Evolutionary conservation across 495 filamentous ascomycete genomes (phyloP).

Genomic region (Aspergillus nidulans): DNA sequence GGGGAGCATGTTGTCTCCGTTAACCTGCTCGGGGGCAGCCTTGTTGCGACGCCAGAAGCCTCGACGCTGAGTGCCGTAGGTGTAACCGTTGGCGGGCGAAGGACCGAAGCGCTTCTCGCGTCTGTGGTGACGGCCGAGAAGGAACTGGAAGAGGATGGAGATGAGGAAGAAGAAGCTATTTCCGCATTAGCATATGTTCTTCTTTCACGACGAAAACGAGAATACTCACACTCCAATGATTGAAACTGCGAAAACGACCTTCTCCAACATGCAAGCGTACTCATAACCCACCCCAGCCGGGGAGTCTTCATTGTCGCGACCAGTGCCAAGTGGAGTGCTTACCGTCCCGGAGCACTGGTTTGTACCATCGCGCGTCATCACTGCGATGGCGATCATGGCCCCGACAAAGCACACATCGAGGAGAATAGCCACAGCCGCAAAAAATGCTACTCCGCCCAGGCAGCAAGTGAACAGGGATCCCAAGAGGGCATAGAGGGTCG

Average conservation of each 20-base stretch:
- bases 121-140: conserved; percentile 64
- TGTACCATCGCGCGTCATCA: conserved; percentile 64
- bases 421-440: conserved; percentile 66
- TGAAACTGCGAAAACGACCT: conserved; percentile 68
- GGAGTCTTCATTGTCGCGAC: conserved; percentile 43
- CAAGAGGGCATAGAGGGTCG: conserved; percentile 65
- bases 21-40: conserved; percentile 31
- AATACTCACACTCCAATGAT: conserved; percentile 70
- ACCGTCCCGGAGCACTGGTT: conserved; percentile 58
- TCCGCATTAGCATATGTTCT: neutral
- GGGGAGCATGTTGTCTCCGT: conserved; percentile 29
- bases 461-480: conserved; percentile 72
- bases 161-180: conserved; percentile 62
- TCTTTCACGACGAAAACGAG: neutral
- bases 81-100: conserved; percentile 72
- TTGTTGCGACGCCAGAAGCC: conserved; percentile 49
- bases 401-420: conserved; percentile 79
- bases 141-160: conserved; percentile 58
- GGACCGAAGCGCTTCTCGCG: conserved; percentile 79
- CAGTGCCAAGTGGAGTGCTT: conserved; percentile 62
- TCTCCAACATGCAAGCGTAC: conserved; percentile 65
- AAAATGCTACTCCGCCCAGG: conserved; percentile 69
- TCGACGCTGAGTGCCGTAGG: conserved; percentile 54
- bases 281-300: conserved; percentile 36
- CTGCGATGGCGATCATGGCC: conserved; percentile 71